Conservation (phyloP, 1,284 basidiomycete species). For the Peniophora sp. region DNA sequence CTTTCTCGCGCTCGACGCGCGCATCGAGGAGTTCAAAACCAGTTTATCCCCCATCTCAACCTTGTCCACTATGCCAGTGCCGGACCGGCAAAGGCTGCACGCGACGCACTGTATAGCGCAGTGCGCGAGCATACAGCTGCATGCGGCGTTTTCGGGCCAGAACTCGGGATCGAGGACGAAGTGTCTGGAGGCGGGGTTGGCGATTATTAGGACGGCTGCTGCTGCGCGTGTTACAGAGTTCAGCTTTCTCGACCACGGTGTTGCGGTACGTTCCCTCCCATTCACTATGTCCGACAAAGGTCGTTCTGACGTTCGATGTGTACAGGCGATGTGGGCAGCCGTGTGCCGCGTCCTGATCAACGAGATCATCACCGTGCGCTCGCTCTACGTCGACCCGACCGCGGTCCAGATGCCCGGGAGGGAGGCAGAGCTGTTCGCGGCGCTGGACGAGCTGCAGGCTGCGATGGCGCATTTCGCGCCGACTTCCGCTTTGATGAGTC, state of each 20-base stretch:
- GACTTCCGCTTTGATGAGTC: slow-evolving; percentile 11
- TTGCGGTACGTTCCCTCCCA: slow-evolving; percentile 15
- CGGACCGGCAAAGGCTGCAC: slow-evolving; percentile 14
- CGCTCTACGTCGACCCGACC: slow-evolving; percentile 5
- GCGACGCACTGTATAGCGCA: slow-evolving; percentile 23
- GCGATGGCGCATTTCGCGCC: slow-evolving; percentile 9
- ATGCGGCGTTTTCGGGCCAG: slow-evolving; percentile 20
- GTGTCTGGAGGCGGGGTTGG: slow-evolving; percentile 19
- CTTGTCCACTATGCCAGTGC: slow-evolving; percentile 7
- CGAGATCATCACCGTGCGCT: slow-evolving; percentile 13
- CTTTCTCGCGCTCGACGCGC: slow-evolving; percentile 25
- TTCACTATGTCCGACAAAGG: not conserved
- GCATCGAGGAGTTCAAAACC: slow-evolving; percentile 24
- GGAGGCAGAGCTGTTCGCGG: slow-evolving; percentile 6
- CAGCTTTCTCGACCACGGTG: slow-evolving; percentile 15
- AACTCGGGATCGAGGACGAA: slow-evolving; percentile 19
- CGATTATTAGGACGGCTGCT: slow-evolving; percentile 10
- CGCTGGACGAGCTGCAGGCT: slow-evolving; percentile 9
- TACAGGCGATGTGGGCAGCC: slow-evolving; percentile 17
- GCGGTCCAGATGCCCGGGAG: slow-evolving; percentile 2
- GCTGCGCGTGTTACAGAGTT: slow-evolving; percentile 9
- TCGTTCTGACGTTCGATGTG: not conserved
- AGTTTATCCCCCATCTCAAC: slow-evolving; percentile 15
- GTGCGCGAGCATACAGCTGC: slow-evolving; percentile 26
- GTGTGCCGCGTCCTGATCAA: slow-evolving; percentile 17